Conservation (phyloP, 495 filamentous ascomycete species). For the Apodospora peruviana region DNA sequence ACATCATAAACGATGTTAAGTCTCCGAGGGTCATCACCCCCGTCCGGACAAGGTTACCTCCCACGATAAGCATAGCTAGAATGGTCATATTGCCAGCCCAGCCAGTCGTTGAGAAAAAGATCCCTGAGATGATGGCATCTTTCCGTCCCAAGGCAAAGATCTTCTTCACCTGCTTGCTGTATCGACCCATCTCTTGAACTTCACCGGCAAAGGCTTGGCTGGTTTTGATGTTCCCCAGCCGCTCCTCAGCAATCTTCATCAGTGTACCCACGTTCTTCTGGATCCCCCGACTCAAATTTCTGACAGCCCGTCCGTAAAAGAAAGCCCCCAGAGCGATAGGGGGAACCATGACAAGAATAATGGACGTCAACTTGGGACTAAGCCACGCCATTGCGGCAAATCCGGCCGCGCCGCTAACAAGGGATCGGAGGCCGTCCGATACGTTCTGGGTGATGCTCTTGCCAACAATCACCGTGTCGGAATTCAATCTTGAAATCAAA, state of each 20-base stretch:
- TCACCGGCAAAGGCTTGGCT: conserved; percentile 94
- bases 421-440: conserved; percentile 82
- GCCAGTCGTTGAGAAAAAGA: conserved; percentile 85
- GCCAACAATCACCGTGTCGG: conserved; percentile 93
- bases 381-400: conserved; percentile 89
- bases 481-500: conserved; percentile 88
- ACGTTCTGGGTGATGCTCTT: conserved; percentile 98
- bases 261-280: conserved; percentile 87
- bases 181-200: conserved; percentile 78
- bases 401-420: conserved; percentile 83
- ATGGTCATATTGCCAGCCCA: conserved; percentile 95
- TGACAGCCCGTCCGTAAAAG: conserved; percentile 80
- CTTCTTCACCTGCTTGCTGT: conserved; percentile 85
- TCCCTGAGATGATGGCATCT: conserved; percentile 82
- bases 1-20: conserved; percentile 97
- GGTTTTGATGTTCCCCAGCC: conserved; percentile 90
- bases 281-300: conserved; percentile 82
- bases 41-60: conserved; percentile 79
- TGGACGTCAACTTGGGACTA: conserved; percentile 81
- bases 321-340: conserved; percentile 88
- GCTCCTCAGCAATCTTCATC: conserved; percentile 95
- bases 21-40: conserved; percentile 87
- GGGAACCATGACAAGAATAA: conserved; percentile 81
- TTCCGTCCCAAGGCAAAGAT: conserved; percentile 82
- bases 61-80: conserved; percentile 83